Evolutionary conservation across 148 eudicot genomes (phyloP).

Genomic region (Dianthus caryophyllus): DNA sequence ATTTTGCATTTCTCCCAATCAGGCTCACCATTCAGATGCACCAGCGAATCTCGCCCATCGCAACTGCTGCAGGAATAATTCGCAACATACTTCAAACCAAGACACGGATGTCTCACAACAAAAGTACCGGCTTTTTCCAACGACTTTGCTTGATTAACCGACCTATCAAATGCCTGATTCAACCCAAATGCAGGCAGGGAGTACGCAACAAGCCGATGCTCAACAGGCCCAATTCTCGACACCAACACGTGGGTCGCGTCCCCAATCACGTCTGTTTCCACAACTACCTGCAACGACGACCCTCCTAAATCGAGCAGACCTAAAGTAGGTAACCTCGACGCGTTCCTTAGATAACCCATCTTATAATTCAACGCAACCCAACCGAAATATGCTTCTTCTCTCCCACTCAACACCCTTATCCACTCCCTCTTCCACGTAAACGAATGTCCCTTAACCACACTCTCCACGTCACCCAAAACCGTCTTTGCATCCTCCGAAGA

Average conservation of each 20-base stretch:
- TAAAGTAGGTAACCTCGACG: constrained; percentile 36
- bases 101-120: constrained; percentile 73
- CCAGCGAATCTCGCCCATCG: constrained; percentile 13
- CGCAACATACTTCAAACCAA: constrained; percentile 39
- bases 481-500: constrained; percentile 25
- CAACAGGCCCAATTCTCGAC: constrained; percentile 45
- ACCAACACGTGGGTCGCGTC: constrained; percentile 33
- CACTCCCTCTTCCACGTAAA: constrained; percentile 50
- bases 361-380: constrained; percentile 79
- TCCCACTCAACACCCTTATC: constrained; percentile 81
- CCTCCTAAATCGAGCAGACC: constrained; percentile 92
- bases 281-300: constrained; percentile 75
- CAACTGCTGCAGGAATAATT: constrained; percentile 57
- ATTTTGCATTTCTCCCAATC: constrained; percentile 60
- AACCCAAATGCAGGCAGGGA: constrained; percentile 74
- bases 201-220: constrained; percentile 51
- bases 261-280: constrained; percentile 30
- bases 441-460: constrained; percentile 39
- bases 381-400: constrained; percentile 83
- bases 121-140: constrained; percentile 32
- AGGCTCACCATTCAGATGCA: constrained; percentile 53
- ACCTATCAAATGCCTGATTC: constrained; percentile 73
- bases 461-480: constrained; percentile 56
- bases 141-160: constrained; percentile 41
- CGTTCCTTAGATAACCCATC: constrained; percentile 46